Evolutionary conservation across 2,329 filamentous ascomycete genomes (phyloP).

Genomic region (Coniella vitis): DNA sequence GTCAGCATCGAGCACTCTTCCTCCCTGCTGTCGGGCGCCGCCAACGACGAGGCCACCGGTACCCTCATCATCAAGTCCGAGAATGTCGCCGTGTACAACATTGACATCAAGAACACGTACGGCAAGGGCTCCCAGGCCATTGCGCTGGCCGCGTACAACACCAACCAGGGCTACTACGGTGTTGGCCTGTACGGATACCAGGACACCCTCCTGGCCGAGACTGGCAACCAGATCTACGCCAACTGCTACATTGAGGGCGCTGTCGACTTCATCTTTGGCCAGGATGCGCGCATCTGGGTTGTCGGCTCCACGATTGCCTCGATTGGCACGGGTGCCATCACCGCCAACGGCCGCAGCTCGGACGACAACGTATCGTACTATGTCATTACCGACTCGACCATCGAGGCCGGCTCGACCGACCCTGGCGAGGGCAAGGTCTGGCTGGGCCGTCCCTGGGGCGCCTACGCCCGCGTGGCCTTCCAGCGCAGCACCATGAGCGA

Average conservation of each 20-base stretch:
- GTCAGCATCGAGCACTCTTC: constrained; percentile 21
- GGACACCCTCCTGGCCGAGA: constrained; percentile 46
- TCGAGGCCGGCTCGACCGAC: constrained; percentile 33
- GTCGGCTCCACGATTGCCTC: constrained; percentile 42
- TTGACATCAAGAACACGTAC: constrained; percentile 45
- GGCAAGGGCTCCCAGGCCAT: constrained; percentile 44
- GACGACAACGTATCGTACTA: constrained; percentile 39
- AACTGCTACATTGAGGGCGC: constrained; percentile 48
- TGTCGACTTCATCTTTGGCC: constrained; percentile 55
- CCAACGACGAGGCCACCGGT: constrained; percentile 26
- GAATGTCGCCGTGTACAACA: constrained; percentile 47
- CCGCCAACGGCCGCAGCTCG: constrained; percentile 34
- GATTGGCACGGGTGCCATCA: constrained; percentile 38
- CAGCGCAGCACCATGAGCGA: constrained; percentile 37
- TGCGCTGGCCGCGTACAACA: constrained; percentile 44
- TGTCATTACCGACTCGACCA: constrained; percentile 46
- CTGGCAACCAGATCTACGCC: constrained; percentile 47
- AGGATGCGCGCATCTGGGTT: constrained; percentile 46
- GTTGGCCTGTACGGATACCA: constrained; percentile 49
- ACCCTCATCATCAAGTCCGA: constrained; percentile 38
- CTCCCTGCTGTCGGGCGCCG: constrained; percentile 8
- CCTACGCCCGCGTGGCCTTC: constrained; percentile 42
- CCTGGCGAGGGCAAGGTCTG: constrained; percentile 36
- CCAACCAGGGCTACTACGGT: constrained; percentile 50
- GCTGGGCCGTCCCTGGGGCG: constrained; percentile 46